phyloP scores from a whole-genome alignment of 108 stramenopile species.

The Skeletonema potamos region DNA sequence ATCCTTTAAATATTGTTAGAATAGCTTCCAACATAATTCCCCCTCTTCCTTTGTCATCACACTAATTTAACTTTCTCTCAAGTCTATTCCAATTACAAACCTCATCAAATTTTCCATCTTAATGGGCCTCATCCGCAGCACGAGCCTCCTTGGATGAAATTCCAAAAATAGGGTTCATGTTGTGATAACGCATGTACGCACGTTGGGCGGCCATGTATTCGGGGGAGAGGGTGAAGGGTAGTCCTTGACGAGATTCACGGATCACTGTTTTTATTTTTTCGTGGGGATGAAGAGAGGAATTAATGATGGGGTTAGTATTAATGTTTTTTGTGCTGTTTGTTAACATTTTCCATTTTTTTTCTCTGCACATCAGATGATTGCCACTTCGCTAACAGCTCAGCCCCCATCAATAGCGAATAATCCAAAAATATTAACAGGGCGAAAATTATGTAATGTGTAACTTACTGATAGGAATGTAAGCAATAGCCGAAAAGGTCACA shows the following conservation, averaged over 20 bases:
- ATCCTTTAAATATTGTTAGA: not conserved
- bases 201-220: conserved; percentile 84
- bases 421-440: not conserved
- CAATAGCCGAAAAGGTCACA: conserved; percentile 40
- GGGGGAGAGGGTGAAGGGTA: conserved; percentile 79
- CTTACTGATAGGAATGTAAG: conserved; percentile 79
- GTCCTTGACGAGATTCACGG: conserved; percentile 45
- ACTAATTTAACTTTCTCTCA: conserved; percentile 1
- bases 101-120: not conserved
- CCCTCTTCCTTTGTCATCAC: conserved; percentile 9
- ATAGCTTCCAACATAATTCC: conserved; percentile 1
- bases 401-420: not conserved
- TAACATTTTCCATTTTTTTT: not conserved
- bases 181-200: conserved; percentile 94
- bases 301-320: not conserved
- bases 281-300: not conserved
- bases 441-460: conserved; percentile 16
- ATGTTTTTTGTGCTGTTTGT: not conserved
- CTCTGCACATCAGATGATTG: not conserved
- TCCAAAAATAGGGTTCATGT: conserved; percentile 91
- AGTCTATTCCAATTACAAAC: not conserved
- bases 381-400: not conserved
- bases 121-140: conserved; percentile 48
- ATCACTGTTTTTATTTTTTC: conserved; percentile 17
- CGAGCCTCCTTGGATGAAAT: conserved; percentile 71